Percentiles rank a stretch among this genome's conserved stretches.
phyloP scores from a whole-genome alignment of 139 green algal genomes.

The Picocystis salinarum region DNA sequence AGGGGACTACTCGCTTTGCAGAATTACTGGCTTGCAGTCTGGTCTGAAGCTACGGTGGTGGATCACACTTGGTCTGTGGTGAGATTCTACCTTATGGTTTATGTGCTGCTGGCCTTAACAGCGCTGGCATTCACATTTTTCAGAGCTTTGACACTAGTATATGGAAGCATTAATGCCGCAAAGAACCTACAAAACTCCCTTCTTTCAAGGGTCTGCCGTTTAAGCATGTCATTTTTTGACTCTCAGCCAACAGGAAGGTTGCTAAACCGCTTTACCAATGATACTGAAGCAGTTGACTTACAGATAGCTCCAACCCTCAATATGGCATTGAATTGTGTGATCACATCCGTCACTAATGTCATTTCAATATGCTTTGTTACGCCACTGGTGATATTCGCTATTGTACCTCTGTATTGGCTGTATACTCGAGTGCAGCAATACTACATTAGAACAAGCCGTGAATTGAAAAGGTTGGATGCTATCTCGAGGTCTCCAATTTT shows the following conservation, averaged over 20 bases:
- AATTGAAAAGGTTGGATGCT: constrained; percentile 72
- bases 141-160: constrained; percentile 20
- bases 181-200: constrained; percentile 14
- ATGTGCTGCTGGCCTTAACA: constrained; percentile 38
- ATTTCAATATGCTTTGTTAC: constrained; percentile 36
- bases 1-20: constrained; percentile 25
- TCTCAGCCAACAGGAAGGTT: constrained; percentile 57
- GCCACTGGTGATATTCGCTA: constrained; percentile 25
- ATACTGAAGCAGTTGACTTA: constrained; percentile 54
- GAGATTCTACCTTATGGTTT: constrained; percentile 35
- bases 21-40: constrained; percentile 52
- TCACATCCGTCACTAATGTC: constrained; percentile 18
- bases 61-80: constrained; percentile 8
- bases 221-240: constrained; percentile 76
- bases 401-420: constrained; percentile 33
- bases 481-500: constrained; percentile 69
- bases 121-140: constrained; percentile 26
- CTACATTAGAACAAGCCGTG: constrained; percentile 49
- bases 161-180: constrained; percentile 22
- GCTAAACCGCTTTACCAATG: constrained; percentile 66
- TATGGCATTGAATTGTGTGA: constrained; percentile 15
- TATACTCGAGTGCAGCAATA: constrained; percentile 36
- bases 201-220: constrained; percentile 30
- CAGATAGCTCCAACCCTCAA: constrained; percentile 20
- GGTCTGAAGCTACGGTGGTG: constrained; percentile 24